These are phyloP conservation scores for Elongisporangium prolatum DNA, from an alignment of 352 stramenopile species.

Conservation along the genomic window DNA sequence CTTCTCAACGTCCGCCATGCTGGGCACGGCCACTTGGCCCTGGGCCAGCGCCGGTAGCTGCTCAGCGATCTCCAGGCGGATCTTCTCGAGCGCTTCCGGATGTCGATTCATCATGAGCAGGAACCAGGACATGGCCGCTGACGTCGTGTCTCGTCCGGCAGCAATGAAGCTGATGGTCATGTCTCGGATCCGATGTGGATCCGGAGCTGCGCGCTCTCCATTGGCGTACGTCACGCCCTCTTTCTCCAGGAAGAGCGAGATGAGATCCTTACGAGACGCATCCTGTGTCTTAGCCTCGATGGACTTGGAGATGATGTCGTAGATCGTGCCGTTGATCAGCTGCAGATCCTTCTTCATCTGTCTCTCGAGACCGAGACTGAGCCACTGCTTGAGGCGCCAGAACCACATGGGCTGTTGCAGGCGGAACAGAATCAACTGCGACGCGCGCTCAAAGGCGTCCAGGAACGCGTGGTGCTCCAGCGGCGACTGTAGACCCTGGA, in stretches of 20 bases:
- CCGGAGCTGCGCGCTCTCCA: slow-evolving; percentile 11
- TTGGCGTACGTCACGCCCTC: slow-evolving; percentile 25
- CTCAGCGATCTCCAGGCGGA: slow-evolving; percentile 40
- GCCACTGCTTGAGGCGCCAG: slow-evolving; percentile 25
- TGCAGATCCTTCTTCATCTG: slow-evolving; percentile 25
- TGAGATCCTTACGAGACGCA: slow-evolving; percentile 18
- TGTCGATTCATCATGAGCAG: slow-evolving; percentile 71
- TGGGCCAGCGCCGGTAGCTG: slow-evolving; percentile 31
- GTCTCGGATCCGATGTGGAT: slow-evolving; percentile 45
- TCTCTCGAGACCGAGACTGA: slow-evolving; percentile 28
- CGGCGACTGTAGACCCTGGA: slow-evolving; percentile 21
- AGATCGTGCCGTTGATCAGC: slow-evolving; percentile 33
- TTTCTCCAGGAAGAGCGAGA: slow-evolving; percentile 38
- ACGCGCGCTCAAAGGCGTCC: slow-evolving; percentile 22
- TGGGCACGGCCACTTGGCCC: slow-evolving; percentile 13
- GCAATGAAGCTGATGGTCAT: slow-evolving; percentile 71
- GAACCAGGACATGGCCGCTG: slow-evolving; percentile 54
- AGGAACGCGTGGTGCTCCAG: slow-evolving; percentile 27
- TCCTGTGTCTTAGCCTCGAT: slow-evolving; percentile 15
- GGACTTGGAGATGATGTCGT: slow-evolving; percentile 38
- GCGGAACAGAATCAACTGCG: slow-evolving; percentile 15
- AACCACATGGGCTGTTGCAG: slow-evolving; percentile 41
- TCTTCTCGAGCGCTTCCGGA: slow-evolving; percentile 31
- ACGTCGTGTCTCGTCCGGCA: slow-evolving; percentile 70
- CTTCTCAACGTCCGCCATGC: slow-evolving; percentile 35